phyloP scores from a whole-genome alignment of 2,329 filamentous ascomycete species.

The Lecanicillium sp. region DNA sequence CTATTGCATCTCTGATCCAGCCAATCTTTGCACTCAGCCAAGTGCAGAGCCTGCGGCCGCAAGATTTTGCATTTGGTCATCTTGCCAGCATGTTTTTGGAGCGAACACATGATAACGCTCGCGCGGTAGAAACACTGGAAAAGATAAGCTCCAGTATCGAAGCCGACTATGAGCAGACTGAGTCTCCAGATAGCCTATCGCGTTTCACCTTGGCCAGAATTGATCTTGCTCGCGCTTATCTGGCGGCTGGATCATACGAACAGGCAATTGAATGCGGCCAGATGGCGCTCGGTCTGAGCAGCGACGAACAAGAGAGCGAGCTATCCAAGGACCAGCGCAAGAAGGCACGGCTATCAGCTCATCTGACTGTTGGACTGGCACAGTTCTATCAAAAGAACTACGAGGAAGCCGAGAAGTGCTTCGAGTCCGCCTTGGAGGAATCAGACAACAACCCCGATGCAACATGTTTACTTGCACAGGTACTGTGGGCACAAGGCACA shows the following conservation, averaged over 20 bases:
- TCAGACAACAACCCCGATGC: conserved; percentile 71
- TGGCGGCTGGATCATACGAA: conserved; percentile 58
- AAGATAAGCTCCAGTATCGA: conserved; percentile 64
- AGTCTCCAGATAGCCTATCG: conserved; percentile 65
- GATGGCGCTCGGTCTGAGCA: conserved; percentile 68
- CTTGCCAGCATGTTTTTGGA: conserved; percentile 76
- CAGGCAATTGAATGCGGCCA: conserved; percentile 73
- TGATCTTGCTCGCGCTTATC: conserved; percentile 76
- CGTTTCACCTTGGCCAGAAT: conserved; percentile 76
- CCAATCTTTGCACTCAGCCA: conserved; percentile 86
- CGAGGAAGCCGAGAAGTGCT: conserved; percentile 66
- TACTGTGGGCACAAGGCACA: conserved; percentile 84
- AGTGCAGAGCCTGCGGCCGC: conserved; percentile 60
- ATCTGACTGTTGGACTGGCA: conserved; percentile 78
- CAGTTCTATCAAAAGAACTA: conserved; percentile 62
- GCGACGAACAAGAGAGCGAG: conserved; percentile 60
- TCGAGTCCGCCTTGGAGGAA: conserved; percentile 71
- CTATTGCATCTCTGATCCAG: conserved; percentile 61
- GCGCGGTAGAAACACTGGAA: conserved; percentile 56
- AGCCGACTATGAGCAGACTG: conserved; percentile 73
- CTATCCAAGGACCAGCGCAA: conserved; percentile 56
- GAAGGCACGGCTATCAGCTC: conserved; percentile 71
- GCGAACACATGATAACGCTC: conserved; percentile 59
- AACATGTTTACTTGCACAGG: conserved; percentile 79
- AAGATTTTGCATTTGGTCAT: conserved; percentile 66